Evolutionary conservation across 495 filamentous ascomycete species (phyloP), one percentile per base, ranked within the genome.

Genomic region (Penicillium desertorum): DNA sequence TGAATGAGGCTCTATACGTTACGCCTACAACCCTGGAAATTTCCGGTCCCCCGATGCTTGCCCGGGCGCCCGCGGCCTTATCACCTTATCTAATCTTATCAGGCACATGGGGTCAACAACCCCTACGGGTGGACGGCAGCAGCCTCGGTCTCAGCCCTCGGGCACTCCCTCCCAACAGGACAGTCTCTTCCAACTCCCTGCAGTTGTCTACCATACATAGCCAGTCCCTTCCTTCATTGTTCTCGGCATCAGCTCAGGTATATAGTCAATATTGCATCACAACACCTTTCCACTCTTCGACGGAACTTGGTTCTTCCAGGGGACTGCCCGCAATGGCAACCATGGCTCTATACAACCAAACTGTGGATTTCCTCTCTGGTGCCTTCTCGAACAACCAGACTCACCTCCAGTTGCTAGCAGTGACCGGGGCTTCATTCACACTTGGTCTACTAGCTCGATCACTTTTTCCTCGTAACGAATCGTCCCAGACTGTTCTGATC

Each of bases 291-390:
- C 9, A 17, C 10, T 12, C 19, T 20, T 27, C 6, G 22, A 23
- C 44, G 22, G 22, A 50, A 23, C 16, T 16, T 11, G 14, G 23
- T 49, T n/a, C 32, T 53, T 29, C 14, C 54, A 58, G 61, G 62
- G 52, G 34, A 56, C 43, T 19, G 4, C 48, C 42, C 37, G 22
- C 6, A 43, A 41, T 32, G 48, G 36, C 27, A 61, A 64, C 51
- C 61, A 74, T 76, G 70, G 68, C 63, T 27, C 74, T 73, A 63
- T 75, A 74, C 63, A 62, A 59, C 58, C 68, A 73, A 64, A 72
- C 74, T 46, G 60, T 70, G 60, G 72, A 75, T 48, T 68, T 70
- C 56, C 62, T 79, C 12, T 70, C 74, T 45, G 67, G 70, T 58
- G 72, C 73, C 54, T 62, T 74, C 47, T 56, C 71, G 46, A 71